Conservation (phyloP, 1,139 yeast genomes). For the Lodderomyces jiufengensis region DNA sequence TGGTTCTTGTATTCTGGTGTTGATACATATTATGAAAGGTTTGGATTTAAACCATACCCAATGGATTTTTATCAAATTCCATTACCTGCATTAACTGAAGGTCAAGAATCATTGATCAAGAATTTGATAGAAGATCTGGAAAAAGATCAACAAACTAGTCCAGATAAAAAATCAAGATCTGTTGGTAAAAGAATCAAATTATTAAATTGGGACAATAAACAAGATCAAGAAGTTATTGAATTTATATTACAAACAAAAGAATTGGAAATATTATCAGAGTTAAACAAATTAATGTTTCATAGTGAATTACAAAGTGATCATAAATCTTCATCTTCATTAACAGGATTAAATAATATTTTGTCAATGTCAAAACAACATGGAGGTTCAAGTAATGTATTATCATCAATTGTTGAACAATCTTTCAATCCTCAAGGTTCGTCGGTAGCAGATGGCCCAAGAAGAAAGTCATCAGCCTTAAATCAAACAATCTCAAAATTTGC, state of each 20-base stretch:
- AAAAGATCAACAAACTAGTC: constrained; percentile 8
- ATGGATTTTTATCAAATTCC: constrained; percentile 36
- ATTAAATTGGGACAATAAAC: constrained; percentile 22
- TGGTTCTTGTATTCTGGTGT: constrained; percentile 40
- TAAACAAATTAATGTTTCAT: constrained; percentile 34
- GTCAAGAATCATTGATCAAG: constrained; percentile 21
- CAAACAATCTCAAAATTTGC: constrained; percentile 30
- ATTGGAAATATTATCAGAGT: constrained; percentile 35
- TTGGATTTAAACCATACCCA: constrained; percentile 40
- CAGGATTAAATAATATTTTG: constrained; percentile 28
- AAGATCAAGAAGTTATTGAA: constrained; percentile 31
- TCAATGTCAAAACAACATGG: constrained; percentile 18
- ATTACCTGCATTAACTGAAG: constrained; percentile 17
- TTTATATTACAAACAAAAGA: constrained; percentile 35
- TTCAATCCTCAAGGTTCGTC: not conserved
- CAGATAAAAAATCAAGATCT: constrained; percentile 1
- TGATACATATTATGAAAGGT: constrained; percentile 29
- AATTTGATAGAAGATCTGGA: constrained; percentile 18
- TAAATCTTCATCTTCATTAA: constrained; percentile 35
- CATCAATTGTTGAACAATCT: constrained; percentile 17
- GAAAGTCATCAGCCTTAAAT: constrained; percentile 28
- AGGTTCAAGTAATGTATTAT: constrained; percentile 24
- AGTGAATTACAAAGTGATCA: constrained; percentile 33
- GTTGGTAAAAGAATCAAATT: constrained; percentile 32
- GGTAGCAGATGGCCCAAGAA: constrained; percentile 12